Conservation (phyloP, 306 rosid species). For the Corylus avellana region DNA sequence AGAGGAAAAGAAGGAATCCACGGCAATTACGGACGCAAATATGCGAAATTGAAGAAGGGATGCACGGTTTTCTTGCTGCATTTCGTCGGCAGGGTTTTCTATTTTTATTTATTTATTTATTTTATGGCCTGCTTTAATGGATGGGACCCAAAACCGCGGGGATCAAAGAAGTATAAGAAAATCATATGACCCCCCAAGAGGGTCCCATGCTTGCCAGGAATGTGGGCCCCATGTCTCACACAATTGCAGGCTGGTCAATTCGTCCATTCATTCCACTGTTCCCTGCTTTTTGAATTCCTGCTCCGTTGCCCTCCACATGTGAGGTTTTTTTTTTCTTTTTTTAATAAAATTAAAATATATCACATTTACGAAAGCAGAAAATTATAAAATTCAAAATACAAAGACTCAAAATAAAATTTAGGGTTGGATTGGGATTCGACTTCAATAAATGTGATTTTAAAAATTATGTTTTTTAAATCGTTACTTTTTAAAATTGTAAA, state of each 20-base stretch:
- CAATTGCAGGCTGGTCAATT: background rate
- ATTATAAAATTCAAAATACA: too few relatives aligned
- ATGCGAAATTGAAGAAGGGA: background rate
- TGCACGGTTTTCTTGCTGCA: slow-evolving; percentile 1
- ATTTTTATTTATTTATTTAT: background rate
- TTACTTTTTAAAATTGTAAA: too few relatives aligned
- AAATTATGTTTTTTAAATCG: too few relatives aligned
- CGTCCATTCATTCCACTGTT: background rate
- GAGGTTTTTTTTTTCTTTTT: too few relatives aligned
- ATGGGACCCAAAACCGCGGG: slow-evolving; percentile 14
- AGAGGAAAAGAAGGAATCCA: background rate
- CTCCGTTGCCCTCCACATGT: too few relatives aligned
- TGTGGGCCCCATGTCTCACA: background rate
- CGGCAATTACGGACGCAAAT: slow-evolving; percentile 31
- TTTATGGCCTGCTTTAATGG: too few relatives aligned
- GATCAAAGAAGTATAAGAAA: slow-evolving; percentile 5
- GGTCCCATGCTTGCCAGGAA: background rate
- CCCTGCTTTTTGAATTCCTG: too few relatives aligned
- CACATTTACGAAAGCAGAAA: too few relatives aligned
- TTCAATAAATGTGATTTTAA: too few relatives aligned
- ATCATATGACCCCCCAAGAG: slow-evolving; percentile 11
- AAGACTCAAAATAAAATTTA: too few relatives aligned
- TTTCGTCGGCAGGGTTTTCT: slow-evolving; percentile 24
- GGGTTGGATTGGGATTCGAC: too few relatives aligned
- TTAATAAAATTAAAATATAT: too few relatives aligned